Conservation (phyloP, 495 filamentous ascomycete genomes). For the Tuber melanosporum region DNA sequence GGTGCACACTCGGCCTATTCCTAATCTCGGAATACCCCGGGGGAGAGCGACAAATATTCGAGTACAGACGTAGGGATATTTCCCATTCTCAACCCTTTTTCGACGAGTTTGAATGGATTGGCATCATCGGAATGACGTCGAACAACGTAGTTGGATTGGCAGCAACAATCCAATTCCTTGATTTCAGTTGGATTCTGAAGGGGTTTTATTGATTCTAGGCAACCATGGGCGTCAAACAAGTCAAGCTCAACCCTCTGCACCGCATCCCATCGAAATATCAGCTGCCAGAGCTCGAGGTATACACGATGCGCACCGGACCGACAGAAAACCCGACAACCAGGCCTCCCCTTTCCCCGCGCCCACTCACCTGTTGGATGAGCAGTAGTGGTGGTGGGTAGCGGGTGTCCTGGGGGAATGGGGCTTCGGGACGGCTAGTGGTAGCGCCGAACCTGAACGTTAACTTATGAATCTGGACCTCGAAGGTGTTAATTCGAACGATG, state of each 20-base stretch:
- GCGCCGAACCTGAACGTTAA: not conserved
- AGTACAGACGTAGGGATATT: not conserved
- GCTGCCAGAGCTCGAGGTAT: not conserved
- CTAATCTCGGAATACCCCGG: no score
- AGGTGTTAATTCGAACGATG: not conserved
- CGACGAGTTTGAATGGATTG: not conserved
- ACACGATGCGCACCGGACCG: not conserved
- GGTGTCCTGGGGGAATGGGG: not conserved
- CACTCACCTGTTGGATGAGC: not conserved
- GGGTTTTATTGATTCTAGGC: not conserved
- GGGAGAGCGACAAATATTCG: no score
- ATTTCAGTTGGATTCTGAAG: not conserved
- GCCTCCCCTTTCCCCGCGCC: not conserved
- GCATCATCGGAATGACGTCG: not conserved
- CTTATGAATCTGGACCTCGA: not conserved
- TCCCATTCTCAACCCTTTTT: not conserved
- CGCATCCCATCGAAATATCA: not conserved
- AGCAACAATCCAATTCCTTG: not conserved
- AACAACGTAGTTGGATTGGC: not conserved
- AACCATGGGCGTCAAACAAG: not conserved
- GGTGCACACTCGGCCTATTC: no score
- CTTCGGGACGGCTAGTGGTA: not conserved
- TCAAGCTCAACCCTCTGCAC: not conserved
- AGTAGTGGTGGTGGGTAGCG: not conserved
- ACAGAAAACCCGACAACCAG: not conserved